Conservation (phyloP, 169 alveolate genomes). For the Theileria parva region DNA sequence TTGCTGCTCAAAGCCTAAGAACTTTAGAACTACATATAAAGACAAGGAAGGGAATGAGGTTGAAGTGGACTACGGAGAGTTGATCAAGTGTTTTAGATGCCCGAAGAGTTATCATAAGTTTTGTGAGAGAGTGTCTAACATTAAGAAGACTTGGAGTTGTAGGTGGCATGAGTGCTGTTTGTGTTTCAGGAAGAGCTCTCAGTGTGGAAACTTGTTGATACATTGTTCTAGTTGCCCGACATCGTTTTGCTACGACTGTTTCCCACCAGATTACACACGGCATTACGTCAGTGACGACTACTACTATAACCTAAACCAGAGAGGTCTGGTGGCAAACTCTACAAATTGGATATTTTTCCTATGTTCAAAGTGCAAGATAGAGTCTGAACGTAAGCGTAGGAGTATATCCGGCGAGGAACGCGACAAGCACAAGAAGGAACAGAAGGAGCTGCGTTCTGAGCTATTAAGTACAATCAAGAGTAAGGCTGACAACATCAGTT, state of each 20-base stretch:
- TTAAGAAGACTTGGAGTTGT: slow-evolving; percentile 85
- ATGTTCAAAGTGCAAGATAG: slow-evolving; percentile 88
- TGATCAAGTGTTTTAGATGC: slow-evolving; percentile 84
- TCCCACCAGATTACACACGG: slow-evolving; percentile 87
- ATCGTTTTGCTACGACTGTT: slow-evolving; percentile 88
- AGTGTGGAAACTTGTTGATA: slow-evolving; percentile 86
- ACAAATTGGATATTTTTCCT: slow-evolving; percentile 85
- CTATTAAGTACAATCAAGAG: slow-evolving; percentile 63
- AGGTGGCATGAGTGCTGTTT: slow-evolving; percentile 91
- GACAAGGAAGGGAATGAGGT: slow-evolving; percentile 74
- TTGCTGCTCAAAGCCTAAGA: slow-evolving; percentile 84
- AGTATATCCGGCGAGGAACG: slow-evolving; percentile 82
- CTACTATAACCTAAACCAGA: slow-evolving; percentile 81
- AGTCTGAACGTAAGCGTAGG: slow-evolving; percentile 85
- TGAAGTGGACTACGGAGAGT: slow-evolving; percentile 80
- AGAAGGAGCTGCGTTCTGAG: slow-evolving; percentile 79
- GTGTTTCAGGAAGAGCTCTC: slow-evolving; percentile 87
- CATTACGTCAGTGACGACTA: slow-evolving; percentile 84
- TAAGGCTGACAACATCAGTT: neutral
- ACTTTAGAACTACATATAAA: slow-evolving; percentile 64
- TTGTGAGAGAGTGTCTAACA: slow-evolving; percentile 77
- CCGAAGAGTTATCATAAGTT: slow-evolving; percentile 88
- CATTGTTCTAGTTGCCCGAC: slow-evolving; percentile 91
- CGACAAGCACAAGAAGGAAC: slow-evolving; percentile 78
- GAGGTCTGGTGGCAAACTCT: slow-evolving; percentile 86